phyloP scores from a whole-genome alignment of 805 yeast species.

The Grigorovia humatica region DNA sequence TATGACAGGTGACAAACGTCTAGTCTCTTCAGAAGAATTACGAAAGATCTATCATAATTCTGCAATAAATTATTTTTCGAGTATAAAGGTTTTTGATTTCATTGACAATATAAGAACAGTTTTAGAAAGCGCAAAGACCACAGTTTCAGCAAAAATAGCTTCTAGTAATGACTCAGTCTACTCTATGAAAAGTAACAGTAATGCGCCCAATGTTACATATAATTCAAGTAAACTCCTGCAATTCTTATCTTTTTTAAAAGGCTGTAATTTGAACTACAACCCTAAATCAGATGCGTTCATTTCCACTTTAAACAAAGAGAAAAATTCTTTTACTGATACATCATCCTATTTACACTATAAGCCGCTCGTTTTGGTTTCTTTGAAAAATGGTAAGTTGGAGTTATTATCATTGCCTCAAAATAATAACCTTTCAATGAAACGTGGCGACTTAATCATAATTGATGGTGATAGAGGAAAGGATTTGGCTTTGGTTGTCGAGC shows the following conservation, averaged over 20 bases:
- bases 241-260: conserved; percentile 33
- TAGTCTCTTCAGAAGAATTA: conserved; percentile 43
- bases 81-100: conserved; percentile 31
- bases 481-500: conserved; percentile 61
- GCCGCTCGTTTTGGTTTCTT: conserved; percentile 37
- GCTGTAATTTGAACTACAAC: conserved; percentile 37
- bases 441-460: conserved; percentile 59
- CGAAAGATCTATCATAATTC: conserved; percentile 36
- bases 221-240: conserved; percentile 17
- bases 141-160: conserved; percentile 8
- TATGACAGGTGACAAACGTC: neutral
- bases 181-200: conserved; percentile 4
- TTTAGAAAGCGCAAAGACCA: neutral
- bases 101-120: conserved; percentile 28
- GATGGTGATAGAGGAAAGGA: conserved; percentile 85
- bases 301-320: conserved; percentile 7
- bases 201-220: neutral
- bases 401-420: conserved; percentile 57
- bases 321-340: neutral
- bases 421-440: conserved; percentile 48
- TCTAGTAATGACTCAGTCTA: conserved; percentile 8
- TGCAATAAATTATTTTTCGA: conserved; percentile 49
- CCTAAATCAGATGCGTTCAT: conserved; percentile 29
- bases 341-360: conserved; percentile 27
- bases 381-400: conserved; percentile 61